Percentiles rank a stretch among this genome's conserved stretches.
phyloP scores from a whole-genome alignment of 2,329 filamentous ascomycete species.

The Beauveria scarabaeidicola region DNA sequence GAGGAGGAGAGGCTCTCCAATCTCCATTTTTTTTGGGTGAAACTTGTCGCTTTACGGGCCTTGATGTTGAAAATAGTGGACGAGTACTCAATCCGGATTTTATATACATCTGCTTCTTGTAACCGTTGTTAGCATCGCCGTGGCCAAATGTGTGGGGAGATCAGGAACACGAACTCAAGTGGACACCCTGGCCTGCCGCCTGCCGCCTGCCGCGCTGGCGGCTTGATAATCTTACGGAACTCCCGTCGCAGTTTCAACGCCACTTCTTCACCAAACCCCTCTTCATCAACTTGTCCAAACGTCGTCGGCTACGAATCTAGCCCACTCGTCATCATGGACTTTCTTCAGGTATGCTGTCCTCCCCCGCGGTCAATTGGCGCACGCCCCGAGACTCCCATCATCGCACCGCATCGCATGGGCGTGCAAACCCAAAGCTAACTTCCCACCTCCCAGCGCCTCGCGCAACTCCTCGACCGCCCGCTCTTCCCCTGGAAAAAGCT shows the following conservation, averaged over 20 bases:
- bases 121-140: not conserved
- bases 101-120: not conserved
- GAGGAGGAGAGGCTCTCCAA: too few species aligned
- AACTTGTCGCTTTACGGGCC: not conserved
- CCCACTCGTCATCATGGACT: constrained; percentile 28
- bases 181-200: constrained; percentile 9
- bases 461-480: constrained; percentile 79
- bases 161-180: not conserved
- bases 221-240: not conserved
- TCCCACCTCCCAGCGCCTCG: constrained; percentile 51
- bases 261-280: not conserved
- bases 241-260: not conserved
- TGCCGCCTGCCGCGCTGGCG: not conserved
- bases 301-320: constrained; percentile 5
- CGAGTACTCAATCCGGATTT: not conserved
- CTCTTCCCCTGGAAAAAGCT: constrained; percentile 96
- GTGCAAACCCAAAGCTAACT: not conserved
- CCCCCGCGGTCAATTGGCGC: not conserved
- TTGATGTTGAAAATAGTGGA: not conserved
- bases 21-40: too few species aligned
- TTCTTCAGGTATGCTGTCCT: constrained; percentile 33
- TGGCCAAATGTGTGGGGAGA: not conserved
- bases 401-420: not conserved
- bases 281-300: not conserved
- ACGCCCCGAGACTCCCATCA: not conserved